Percentiles rank a stretch among this genome's conserved stretches.
Conservation (phyloP, 140 eudicot genomes). For the Anethum foeniculum region DNA sequence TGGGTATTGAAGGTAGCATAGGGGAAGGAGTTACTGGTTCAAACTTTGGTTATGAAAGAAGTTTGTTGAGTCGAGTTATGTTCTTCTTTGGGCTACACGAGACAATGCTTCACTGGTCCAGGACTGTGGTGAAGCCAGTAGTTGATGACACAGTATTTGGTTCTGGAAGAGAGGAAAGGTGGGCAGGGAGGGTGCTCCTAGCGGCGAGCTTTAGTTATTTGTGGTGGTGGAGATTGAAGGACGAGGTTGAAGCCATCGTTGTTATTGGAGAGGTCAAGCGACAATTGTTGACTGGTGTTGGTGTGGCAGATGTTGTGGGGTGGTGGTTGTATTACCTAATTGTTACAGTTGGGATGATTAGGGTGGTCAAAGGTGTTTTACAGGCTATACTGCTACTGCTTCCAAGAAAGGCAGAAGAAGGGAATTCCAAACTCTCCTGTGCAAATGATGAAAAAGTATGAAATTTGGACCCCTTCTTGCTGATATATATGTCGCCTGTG, state of each 20-base stretch:
- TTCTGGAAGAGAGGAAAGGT: constrained; percentile 40
- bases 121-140: constrained; percentile 67
- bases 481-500: not conserved
- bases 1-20: constrained; percentile 79
- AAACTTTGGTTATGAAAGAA: constrained; percentile 37
- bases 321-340: constrained; percentile 88
- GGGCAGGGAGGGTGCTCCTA: constrained; percentile 68
- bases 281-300: constrained; percentile 26
- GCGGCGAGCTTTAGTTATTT: constrained; percentile 46
- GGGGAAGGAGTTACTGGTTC: constrained; percentile 56
- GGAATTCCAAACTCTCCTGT: constrained; percentile 7
- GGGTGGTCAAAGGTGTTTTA: constrained; percentile 46
- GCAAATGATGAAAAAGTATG: constrained; percentile 52
- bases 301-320: constrained; percentile 49
- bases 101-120: constrained; percentile 54
- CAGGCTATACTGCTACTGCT: constrained; percentile 37
- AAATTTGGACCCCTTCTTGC: not conserved
- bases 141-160: constrained; percentile 80
- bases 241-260: constrained; percentile 65
- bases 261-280: constrained; percentile 44
- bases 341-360: constrained; percentile 61
- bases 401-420: constrained; percentile 34
- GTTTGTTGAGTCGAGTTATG: constrained; percentile 29
- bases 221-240: constrained; percentile 83
- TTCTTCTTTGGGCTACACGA: constrained; percentile 73